These are phyloP conservation scores for Phlebiopsis gigantea DNA, from an alignment of 768 basidiomycete species.

Conservation along the genomic window DNA sequence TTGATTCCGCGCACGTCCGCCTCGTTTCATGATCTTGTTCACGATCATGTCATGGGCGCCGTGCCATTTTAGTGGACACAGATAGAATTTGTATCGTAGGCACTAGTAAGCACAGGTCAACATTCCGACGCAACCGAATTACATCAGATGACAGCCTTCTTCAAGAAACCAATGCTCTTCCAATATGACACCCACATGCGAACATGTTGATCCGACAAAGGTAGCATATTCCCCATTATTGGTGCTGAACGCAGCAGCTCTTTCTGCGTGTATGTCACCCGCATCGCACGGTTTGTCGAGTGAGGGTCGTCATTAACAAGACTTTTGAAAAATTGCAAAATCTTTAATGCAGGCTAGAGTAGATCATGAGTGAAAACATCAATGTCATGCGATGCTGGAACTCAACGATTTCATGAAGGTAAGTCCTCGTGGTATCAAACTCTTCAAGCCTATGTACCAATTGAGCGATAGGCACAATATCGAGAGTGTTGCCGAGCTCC, in stretches of 20 bases:
- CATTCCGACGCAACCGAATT: no score
- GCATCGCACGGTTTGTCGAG: not conserved
- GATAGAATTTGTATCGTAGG: no score
- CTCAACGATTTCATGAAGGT: not conserved
- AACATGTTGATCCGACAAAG: conserved; percentile 1
- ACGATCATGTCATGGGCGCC: no score
- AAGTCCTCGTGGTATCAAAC: not conserved
- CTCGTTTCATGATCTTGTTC: no score
- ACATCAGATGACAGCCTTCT: no score
- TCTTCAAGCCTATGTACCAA: conserved; percentile 3
- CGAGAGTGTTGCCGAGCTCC: not conserved
- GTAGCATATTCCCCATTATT: not conserved
- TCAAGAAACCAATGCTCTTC: conserved; percentile 2
- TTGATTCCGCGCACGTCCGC: no score
- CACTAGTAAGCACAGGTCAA: no score
- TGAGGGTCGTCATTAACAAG: not conserved
- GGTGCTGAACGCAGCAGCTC: not conserved
- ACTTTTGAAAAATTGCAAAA: conserved; percentile 8
- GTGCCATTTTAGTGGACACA: no score
- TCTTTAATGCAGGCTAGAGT: conserved; percentile 13
- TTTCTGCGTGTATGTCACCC: not conserved
- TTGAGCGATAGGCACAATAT: not conserved
- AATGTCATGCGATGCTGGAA: not conserved
- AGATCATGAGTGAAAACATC: not conserved
- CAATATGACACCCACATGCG: conserved; percentile 9